These are phyloP conservation scores for Fusarium udum DNA, from an alignment of 2,329 filamentous ascomycete genomes.

Conservation along the genomic window DNA sequence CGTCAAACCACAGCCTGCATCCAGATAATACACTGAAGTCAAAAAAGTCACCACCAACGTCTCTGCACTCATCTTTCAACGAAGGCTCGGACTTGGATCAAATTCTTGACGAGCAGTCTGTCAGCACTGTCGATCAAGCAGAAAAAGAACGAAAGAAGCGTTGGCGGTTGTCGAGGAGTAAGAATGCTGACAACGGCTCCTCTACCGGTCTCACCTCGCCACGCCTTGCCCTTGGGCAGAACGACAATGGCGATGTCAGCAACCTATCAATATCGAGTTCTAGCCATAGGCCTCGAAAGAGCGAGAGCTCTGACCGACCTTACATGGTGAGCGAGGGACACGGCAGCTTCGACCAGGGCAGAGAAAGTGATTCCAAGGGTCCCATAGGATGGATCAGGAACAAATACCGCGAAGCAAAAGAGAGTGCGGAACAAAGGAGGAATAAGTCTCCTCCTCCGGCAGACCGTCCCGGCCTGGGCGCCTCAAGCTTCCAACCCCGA, in stretches of 20 bases:
- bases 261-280: slow-evolving; percentile 74
- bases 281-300: slow-evolving; percentile 58
- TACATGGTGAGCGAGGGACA: slow-evolving; percentile 53
- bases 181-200: slow-evolving; percentile 65
- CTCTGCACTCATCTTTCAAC: slow-evolving; percentile 79
- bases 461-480: slow-evolving; percentile 43
- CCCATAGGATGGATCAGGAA: slow-evolving; percentile 67
- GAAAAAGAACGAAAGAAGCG: slow-evolving; percentile 77
- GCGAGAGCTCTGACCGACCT: slow-evolving; percentile 59
- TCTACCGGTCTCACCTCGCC: slow-evolving; percentile 56
- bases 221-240: slow-evolving; percentile 64
- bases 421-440: slow-evolving; percentile 63
- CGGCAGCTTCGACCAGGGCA: slow-evolving; percentile 50
- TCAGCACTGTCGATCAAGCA: slow-evolving; percentile 53
- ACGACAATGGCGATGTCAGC: slow-evolving; percentile 71
- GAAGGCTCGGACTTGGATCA: slow-evolving; percentile 85
- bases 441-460: slow-evolving; percentile 66
- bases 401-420: slow-evolving; percentile 69
- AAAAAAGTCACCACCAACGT: slow-evolving; percentile 78
- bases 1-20: slow-evolving; percentile 53
- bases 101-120: slow-evolving; percentile 64
- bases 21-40: slow-evolving; percentile 66
- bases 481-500: slow-evolving; percentile 48
- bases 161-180: slow-evolving; percentile 74
- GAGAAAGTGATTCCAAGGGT: slow-evolving; percentile 59